phyloP scores from a whole-genome alignment of 129 eudicot species.

The Chrysanthemum makinoi region DNA sequence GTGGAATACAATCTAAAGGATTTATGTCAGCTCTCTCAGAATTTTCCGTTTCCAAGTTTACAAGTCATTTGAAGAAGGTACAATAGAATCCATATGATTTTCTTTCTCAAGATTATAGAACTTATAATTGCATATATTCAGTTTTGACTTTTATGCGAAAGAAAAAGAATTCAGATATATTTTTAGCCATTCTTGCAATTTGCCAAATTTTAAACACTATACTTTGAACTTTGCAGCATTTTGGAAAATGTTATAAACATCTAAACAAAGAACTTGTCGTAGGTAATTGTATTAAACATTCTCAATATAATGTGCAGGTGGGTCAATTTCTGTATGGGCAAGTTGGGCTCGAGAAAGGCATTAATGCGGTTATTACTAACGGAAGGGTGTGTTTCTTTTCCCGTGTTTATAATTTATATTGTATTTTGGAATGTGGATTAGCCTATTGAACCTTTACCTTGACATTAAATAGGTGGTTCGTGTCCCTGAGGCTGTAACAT shows the following conservation, averaged over 20 bases:
- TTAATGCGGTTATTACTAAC: conserved; percentile 85
- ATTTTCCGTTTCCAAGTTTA: conserved; percentile 48
- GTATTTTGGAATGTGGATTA: conserved; percentile 2
- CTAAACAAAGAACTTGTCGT: background rate
- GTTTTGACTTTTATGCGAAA: background rate
- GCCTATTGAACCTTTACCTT: conserved; percentile 18
- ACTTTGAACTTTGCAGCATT: background rate
- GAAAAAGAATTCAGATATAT: background rate
- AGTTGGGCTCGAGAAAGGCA: conserved; percentile 53
- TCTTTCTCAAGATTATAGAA: background rate
- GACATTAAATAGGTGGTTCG: conserved; percentile 51
- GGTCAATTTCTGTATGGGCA: conserved; percentile 55
- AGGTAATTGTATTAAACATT: conserved; percentile 15
- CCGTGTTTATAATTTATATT: background rate
- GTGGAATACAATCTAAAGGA: conserved; percentile 63
- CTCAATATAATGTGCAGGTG: conserved; percentile 53
- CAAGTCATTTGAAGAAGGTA: conserved; percentile 70
- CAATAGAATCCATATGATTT: background rate
- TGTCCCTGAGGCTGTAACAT: conserved; percentile 44
- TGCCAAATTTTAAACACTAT: conserved; percentile 2
- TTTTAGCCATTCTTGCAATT: background rate
- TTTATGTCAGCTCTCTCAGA: conserved; percentile 53
- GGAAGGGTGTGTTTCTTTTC: conserved; percentile 70
- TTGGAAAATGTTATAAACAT: background rate
- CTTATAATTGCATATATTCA: background rate